Evolutionary conservation across 257 asterid species (phyloP).

Genomic region (Thymus mandschuricus): DNA sequence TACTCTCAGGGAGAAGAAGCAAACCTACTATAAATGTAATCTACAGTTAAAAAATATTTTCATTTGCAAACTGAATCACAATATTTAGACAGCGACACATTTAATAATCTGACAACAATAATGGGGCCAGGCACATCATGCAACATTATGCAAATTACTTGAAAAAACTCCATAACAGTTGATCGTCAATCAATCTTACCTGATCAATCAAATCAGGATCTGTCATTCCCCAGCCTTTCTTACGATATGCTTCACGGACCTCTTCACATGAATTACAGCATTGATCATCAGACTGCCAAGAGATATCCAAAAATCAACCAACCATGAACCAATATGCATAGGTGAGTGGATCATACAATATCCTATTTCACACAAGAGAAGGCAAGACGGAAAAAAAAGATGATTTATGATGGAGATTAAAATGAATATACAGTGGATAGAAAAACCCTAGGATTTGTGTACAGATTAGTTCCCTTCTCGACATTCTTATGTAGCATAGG

Average conservation of each 20-base stretch:
- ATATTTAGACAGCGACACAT: neutral
- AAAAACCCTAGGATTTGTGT: neutral
- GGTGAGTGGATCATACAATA: slow-evolving; percentile 13
- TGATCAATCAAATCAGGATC: slow-evolving; percentile 85
- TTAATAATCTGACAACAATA: neutral
- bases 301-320: slow-evolving; percentile 17
- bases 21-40: neutral
- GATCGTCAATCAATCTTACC: slow-evolving; percentile 45
- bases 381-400: neutral
- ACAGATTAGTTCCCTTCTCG: neutral
- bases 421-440: neutral
- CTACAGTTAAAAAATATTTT: neutral
- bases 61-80: neutral
- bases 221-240: slow-evolving; percentile 93
- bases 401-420: neutral
- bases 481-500: slow-evolving; percentile 5
- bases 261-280: slow-evolving; percentile 99
- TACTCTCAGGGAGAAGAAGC: no score
- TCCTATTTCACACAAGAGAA: slow-evolving; percentile 21
- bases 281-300: slow-evolving; percentile 80
- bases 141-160: slow-evolving; percentile 14
- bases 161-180: neutral
- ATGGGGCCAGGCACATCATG: neutral
- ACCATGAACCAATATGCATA: slow-evolving; percentile 23
- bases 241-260: slow-evolving; percentile 96